A percentile compares a stretch with the other conserved stretches of the same genome.
phyloP scores from a whole-genome alignment of 306 rosid genomes.

The Medicago truncatula region DNA sequence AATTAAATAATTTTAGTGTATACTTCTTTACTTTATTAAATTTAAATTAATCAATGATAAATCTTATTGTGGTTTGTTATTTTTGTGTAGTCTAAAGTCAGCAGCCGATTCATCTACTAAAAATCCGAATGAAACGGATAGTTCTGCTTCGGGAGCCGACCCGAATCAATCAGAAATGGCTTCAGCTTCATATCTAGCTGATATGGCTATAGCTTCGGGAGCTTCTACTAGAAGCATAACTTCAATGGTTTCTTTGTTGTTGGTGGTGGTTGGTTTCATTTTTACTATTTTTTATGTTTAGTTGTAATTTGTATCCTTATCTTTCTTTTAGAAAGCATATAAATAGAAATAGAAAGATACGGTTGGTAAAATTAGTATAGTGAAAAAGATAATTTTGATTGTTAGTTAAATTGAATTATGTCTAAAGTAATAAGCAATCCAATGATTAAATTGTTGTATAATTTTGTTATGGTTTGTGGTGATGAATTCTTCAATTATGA shows the following conservation, averaged over 20 bases:
- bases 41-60: neutral
- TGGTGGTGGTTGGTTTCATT: conserved; percentile 45
- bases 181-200: conserved; percentile 62
- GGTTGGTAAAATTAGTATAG: neutral
- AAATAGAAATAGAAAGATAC: neutral
- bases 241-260: conserved; percentile 25
- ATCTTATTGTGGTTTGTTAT: neutral
- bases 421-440: conserved; percentile 28
- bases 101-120: conserved; percentile 47
- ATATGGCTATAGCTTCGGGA: conserved; percentile 77
- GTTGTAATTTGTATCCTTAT: conserved; percentile 24
- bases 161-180: conserved; percentile 53
- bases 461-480: conserved; percentile 1
- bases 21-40: neutral
- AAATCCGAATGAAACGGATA: conserved; percentile 37
- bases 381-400: neutral
- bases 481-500: conserved; percentile 18
- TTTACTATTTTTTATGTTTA: conserved; percentile 38
- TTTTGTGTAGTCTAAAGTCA: conserved; percentile 57
- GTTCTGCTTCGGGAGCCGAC: conserved; percentile 34
- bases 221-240: conserved; percentile 33
- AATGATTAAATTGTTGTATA: conserved; percentile 42
- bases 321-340: conserved; percentile 27
- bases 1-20: neutral
- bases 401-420: neutral